These are phyloP conservation scores for Saccharomyces hybrid DNA, from an alignment of 1,139 yeast species.

Conservation along the genomic window DNA sequence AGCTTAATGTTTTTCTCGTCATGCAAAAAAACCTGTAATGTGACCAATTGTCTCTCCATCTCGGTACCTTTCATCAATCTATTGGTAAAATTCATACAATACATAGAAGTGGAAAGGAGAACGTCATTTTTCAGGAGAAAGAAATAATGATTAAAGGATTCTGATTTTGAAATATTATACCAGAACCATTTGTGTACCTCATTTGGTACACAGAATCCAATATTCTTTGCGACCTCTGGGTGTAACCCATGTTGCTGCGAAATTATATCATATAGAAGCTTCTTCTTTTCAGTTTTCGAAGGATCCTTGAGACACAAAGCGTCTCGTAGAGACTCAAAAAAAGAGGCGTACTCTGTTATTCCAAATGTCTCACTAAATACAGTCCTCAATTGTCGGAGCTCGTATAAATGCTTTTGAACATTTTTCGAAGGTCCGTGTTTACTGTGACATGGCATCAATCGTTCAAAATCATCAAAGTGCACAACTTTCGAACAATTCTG, in stretches of 20 bases:
- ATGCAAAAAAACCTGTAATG: slow-evolving; percentile 22
- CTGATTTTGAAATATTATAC: slow-evolving; percentile 11
- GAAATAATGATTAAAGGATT: slow-evolving; percentile 20
- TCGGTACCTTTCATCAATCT: slow-evolving; percentile 25
- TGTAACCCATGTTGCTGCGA: slow-evolving; percentile 14
- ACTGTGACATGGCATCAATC: not conserved
- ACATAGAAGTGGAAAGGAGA: slow-evolving; percentile 13
- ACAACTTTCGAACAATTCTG: not conserved
- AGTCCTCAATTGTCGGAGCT: not conserved
- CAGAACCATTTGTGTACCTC: slow-evolving; percentile 26
- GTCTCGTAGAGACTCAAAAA: slow-evolving; percentile 6
- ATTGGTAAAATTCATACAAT: slow-evolving; percentile 10
- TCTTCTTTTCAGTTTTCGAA: slow-evolving; percentile 7
- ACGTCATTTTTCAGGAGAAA: slow-evolving; percentile 23
- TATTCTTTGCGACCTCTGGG: slow-evolving; percentile 9
- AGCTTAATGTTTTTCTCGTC: slow-evolving; percentile 9
- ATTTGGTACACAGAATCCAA: slow-evolving; percentile 18
- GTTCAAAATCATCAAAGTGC: not conserved
- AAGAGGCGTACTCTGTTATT: slow-evolving; percentile 5
- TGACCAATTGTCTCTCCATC: slow-evolving; percentile 21
- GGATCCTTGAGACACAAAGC: slow-evolving; percentile 5
- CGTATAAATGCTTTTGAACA: not conserved
- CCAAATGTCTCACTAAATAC: not conserved
- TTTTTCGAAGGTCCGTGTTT: not conserved
- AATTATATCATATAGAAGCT: slow-evolving; percentile 12